Evolutionary conservation across 163 green algal genomes (phyloP), one percentile per base, ranked within the genome.

Genomic region (Chlamydomonas reinhardtii): DNA sequence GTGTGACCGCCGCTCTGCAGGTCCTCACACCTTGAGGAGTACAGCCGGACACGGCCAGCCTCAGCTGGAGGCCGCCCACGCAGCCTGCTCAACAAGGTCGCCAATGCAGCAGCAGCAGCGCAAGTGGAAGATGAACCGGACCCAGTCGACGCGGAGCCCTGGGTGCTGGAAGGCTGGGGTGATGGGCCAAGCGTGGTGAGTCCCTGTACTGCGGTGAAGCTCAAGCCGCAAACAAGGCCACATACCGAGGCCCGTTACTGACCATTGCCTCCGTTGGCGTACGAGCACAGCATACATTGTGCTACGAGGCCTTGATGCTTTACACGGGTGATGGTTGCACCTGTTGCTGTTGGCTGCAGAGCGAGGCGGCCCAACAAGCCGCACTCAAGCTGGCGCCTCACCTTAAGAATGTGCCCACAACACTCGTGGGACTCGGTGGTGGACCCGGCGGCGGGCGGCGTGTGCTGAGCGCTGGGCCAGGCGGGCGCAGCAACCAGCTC

Each of bases 131-230:
- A 89, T 2, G 66, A 79, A 0, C 65, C 75, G 6, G 73, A 79
- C 20, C 75, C 74, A 43, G 76, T 34, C 39, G 85, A 89, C 25
- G 54, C 70, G 14, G 85, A 89, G 70, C 76, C 85, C 1, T 89
- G 85, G 85, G 71, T 85, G 31, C 62, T 89, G 19, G 85, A 89
- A 16, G 85, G 85, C 71, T 89, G 85, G 85, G 77, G 77, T 27
- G 85, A 89, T 37, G 85, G 81, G 15, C 76, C 85, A 3, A 89
- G 76, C 61, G 85, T 89, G 85, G 85, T 89, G 48, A 75, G 85
- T 52, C 4, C 24, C 64, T 19, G 48, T 19, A 17, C 5, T 56
- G 5, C 5, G 14, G 48, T 56, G 12, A 17, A 8, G 39, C 39
- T 5, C 8, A 48, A 5, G 39, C 39, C 39, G 8, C 5, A 48